phyloP scores from a whole-genome alignment of 805 yeast species.

The Debaryomyces prosopidis region DNA sequence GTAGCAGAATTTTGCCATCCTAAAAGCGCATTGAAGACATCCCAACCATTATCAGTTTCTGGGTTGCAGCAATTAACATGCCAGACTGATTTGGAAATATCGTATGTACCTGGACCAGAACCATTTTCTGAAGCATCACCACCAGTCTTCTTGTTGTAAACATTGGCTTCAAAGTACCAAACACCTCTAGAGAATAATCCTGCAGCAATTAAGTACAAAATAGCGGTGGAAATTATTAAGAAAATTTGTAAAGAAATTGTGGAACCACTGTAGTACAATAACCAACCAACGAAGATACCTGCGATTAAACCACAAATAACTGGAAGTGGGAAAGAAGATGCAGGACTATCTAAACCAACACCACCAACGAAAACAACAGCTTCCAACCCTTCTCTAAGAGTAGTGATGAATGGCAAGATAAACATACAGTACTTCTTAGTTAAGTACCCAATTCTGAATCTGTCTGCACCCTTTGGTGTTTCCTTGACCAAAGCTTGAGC shows the following conservation, averaged over 20 bases:
- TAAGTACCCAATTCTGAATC: conserved; percentile 38
- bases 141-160: conserved; percentile 68
- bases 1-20: conserved; percentile 99
- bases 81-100: conserved; percentile 79
- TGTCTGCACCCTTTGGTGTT: conserved; percentile 50
- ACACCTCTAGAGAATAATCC: conserved; percentile 92
- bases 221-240: conserved; percentile 82
- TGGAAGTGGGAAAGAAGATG: conserved; percentile 85
- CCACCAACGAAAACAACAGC: conserved; percentile 49
- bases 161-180: conserved; percentile 81
- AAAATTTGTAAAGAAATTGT: conserved; percentile 82
- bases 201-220: conserved; percentile 85
- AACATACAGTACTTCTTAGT: conserved; percentile 81
- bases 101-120: conserved; percentile 93
- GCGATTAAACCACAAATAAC: conserved; percentile 83
- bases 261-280: conserved; percentile 82
- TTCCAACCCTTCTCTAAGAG: conserved; percentile 88
- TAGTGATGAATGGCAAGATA: conserved; percentile 84
- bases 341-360: conserved; percentile 37
- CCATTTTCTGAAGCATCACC: conserved; percentile 96
- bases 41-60: conserved; percentile 92
- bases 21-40: conserved; percentile 86
- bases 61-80: conserved; percentile 98
- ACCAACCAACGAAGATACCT: conserved; percentile 69
- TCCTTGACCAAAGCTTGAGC: conserved; percentile 75